Base-by-base conservation (phyloP, 306 rosid genomes). In the Casuarina equisetifolia region DNA sequence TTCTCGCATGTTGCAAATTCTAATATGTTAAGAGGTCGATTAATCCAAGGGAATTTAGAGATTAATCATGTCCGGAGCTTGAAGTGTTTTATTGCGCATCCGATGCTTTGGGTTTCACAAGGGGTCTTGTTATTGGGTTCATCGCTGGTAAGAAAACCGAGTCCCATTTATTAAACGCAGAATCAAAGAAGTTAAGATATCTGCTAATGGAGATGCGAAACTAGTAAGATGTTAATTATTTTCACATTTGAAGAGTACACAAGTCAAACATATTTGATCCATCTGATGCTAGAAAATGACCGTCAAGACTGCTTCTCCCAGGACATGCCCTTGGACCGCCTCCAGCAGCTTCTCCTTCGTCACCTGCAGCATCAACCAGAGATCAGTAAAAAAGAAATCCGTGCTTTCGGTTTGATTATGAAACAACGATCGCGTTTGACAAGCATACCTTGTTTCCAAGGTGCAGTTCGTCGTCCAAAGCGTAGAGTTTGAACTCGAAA, bases 291-390 rank as follows among this genome's bases (percentile, higher is more conserved):
- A 92, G 80, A 66, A 87, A 58, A 54, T 66, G 38, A 94, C 96
- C 49, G 74, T 70, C 51, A 92, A 71, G 7, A 38, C 80, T 0
- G 97, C 87, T 82, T 94, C 96, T 74, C 91, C 96, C 6, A 92
- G 67, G 49, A 88, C 92, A 78, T 94, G 96, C 73, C 94, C 97
- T 70, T 79, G 77, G 17, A 82, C 85, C 1, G 87, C 75, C 0
- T 91, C 97, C 86, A 91, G 62, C 73, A 87, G 17, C 86, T 86
- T 94, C 9, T 90, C 97, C 89, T 90, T 94, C 12, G 94, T 87
- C 51, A 83, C 91, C 98, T 93, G 71, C 54, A 69, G 63, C 61
- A 32, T 9, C 48, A 17, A 59, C 50, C 49, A 36, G 19, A 70
- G 49, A 66, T 66, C 17, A 7, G 44, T 6, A 8, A 39, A 75